Base-by-base conservation (phyloP, 352 stramenopile species). In the Phytophthora rubi region DNA sequence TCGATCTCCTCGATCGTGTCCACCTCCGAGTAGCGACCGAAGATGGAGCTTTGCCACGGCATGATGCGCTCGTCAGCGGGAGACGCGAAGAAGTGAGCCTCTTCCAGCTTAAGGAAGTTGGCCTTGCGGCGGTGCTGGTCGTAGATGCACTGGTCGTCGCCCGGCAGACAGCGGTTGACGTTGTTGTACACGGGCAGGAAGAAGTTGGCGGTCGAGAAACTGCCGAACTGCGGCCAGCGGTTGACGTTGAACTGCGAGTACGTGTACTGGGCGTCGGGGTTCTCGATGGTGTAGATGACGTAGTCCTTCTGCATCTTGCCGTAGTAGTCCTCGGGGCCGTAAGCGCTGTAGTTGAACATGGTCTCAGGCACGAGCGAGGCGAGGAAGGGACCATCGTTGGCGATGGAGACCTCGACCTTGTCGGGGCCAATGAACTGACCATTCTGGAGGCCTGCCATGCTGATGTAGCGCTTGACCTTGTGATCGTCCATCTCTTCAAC, bases 401-500 rank as follows among this genome's bases (percentile, higher is more conserved):
- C 53, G 3, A 66, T 72, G 1, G 76, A 74, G 9, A 70, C 39
- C 0, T 37, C 37, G 2, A 73, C 53, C 23, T 64, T 74, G 52
- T 88, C 76, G 10, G 78, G 79, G 0, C 74, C 75, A n/a, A 82
- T 82, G 37, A 88, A 88, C 57, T 82, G 70, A 35, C 80, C 78
- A 56, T 86, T 86, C 33, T 85, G 76, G 0, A 73, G 61, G 5
- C 76, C 78, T 1, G 78, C 78, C n/a, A 73, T 68, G 47, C 68
- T 85, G 53, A 88, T 77, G 57, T 82, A 76, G 21, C 63, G 73
- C 18, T 76, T 70, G 6, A 77, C 74, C 12, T 82, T 75, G 70
- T 86, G 80, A 42, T 86, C 73, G 54, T 88, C 74, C 80, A 83
- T 83, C 16, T 78, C 65, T 62, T 88, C 80, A 32, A 86, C 65